Percentiles rank a stretch among this genome's conserved stretches.
These are phyloP conservation scores for Chenopodium album DNA, from an alignment of 148 eudicot genomes.

Conservation along the genomic window DNA sequence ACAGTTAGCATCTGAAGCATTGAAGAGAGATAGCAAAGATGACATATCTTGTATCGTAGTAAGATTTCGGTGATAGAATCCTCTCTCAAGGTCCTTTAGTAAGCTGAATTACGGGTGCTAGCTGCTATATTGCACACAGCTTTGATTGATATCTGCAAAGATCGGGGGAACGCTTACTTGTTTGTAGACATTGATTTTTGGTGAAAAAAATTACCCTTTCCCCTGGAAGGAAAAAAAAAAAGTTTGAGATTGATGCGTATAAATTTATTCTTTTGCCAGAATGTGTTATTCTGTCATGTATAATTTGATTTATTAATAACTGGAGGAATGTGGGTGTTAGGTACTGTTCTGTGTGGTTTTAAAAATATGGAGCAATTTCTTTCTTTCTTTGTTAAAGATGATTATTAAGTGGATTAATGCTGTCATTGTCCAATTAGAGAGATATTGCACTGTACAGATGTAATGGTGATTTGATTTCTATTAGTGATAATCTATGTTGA, in stretches of 20 bases:
- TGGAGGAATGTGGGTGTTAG: conserved; percentile 1
- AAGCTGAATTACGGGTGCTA: not conserved
- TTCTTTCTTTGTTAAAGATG: conserved; percentile 11
- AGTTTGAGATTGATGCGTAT: not conserved
- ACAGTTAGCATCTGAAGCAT: conserved; percentile 54
- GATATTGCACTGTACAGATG: conserved; percentile 19
- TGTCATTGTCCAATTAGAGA: not conserved
- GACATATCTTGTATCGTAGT: conserved; percentile 76
- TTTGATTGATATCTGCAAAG: not conserved
- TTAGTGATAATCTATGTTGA: not conserved
- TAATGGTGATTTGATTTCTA: conserved; percentile 10
- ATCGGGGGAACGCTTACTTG: not conserved
- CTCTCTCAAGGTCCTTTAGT: not conserved
- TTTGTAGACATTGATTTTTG: not conserved
- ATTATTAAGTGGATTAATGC: not conserved
- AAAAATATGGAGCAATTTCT: not conserved
- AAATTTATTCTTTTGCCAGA: conserved; percentile 3
- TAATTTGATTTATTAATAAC: conserved; percentile 19
- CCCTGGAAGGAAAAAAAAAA: not conserved
- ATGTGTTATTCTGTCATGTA: conserved; percentile 22
- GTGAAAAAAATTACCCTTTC: not conserved
- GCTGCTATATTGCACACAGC: conserved; percentile 7
- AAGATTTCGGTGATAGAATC: conserved; percentile 42
- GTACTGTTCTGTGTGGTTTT: conserved; percentile 8
- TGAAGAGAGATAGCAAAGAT: conserved; percentile 68